Conservation (phyloP, 2,329 filamentous ascomycete species). For the Nectriaceae sp. region DNA sequence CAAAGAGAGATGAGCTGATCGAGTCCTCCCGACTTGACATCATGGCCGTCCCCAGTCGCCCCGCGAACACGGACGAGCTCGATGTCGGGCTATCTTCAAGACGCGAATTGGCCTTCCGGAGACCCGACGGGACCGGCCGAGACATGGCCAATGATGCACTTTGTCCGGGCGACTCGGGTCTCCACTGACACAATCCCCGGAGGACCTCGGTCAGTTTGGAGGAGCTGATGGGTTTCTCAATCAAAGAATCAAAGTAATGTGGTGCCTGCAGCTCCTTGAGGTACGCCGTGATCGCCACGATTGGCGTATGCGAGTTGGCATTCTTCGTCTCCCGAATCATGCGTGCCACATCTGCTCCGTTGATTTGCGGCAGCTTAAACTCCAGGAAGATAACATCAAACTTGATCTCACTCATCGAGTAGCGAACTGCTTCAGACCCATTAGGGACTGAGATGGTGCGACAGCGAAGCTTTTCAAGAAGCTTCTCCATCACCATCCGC, state of each 20-base stretch:
- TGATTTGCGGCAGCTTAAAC: constrained; percentile 92
- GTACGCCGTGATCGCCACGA: constrained; percentile 95
- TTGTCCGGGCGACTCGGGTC: constrained; percentile 63
- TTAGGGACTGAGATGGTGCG: constrained; percentile 90
- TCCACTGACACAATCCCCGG: constrained; percentile 90
- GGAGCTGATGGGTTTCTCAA: constrained; percentile 94
- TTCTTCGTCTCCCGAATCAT: constrained; percentile 99
- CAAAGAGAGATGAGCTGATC: constrained; percentile 83
- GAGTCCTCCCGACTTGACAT: constrained; percentile 86
- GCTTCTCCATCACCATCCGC: constrained; percentile 96
- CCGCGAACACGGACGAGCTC: constrained; percentile 70
- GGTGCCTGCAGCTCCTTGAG: constrained; percentile 95
- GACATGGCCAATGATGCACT: constrained; percentile 48
- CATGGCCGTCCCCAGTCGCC: constrained; percentile 73
- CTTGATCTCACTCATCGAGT: constrained; percentile 95
- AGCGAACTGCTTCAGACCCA: constrained; percentile 88
- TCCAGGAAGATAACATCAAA: constrained; percentile 99
- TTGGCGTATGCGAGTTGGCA: constrained; percentile 89
- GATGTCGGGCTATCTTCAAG: constrained; percentile 84
- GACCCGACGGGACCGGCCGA: constrained; percentile 62
- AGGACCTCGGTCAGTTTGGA: constrained; percentile 89
- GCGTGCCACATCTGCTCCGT: constrained; percentile 89
- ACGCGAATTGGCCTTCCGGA: constrained; percentile 64
- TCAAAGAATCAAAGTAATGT: constrained; percentile 92
- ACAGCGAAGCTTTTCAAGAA: constrained; percentile 92